Evolutionary conservation across 176 grass and related monocot species (phyloP), one percentile per base, ranked within the genome.

Genomic region (Carex scoparia): DNA sequence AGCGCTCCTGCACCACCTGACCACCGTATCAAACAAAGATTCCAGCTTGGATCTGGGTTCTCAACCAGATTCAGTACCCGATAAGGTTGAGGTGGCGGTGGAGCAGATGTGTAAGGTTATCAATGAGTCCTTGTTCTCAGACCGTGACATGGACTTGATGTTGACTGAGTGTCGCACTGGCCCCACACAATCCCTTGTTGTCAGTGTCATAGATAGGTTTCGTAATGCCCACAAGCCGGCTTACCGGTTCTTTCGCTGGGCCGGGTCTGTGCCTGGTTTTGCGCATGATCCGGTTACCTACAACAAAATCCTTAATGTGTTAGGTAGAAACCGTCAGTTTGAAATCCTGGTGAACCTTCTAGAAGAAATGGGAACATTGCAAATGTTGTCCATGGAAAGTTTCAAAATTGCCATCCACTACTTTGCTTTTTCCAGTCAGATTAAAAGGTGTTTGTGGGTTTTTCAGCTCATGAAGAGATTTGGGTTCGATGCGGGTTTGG

Each of bases 391-490:
- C 56, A 90, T 94, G 88, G 95, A 94, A 8, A 90, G 92, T n/a
- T 98, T 93, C 83, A 93, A 93, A 90, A 90, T 93, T 38, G 70
- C 93, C 5, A 90, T 95, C 8, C 91, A 88, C 65, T 89, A 89
- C 3, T 95, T 90, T 7, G 88, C 91, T 0, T 83, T 83, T 0
- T 89, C 91, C 0, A 79, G 88, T 0, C 88, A 93, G 86, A 93
- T 91, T 73, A 98, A 95, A 93, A 98, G 94, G 76, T 89, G 89
- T 18, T 66, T 94, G 1, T 84, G 92, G 3, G 81, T 95, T 15
- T 98, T 98, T 70, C 82, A 91, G 85, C 69, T 93, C 72, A 90
- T 95, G 93, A 92, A 86, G 51, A 90, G 27, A 59, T 88, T 90
- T 27, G 80, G 85, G 28, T 93, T 98, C 49, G 85, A 92, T 67